Evolutionary conservation across 2,329 filamentous ascomycete species (phyloP).

Genomic region (Monosporascus sp.): DNA sequence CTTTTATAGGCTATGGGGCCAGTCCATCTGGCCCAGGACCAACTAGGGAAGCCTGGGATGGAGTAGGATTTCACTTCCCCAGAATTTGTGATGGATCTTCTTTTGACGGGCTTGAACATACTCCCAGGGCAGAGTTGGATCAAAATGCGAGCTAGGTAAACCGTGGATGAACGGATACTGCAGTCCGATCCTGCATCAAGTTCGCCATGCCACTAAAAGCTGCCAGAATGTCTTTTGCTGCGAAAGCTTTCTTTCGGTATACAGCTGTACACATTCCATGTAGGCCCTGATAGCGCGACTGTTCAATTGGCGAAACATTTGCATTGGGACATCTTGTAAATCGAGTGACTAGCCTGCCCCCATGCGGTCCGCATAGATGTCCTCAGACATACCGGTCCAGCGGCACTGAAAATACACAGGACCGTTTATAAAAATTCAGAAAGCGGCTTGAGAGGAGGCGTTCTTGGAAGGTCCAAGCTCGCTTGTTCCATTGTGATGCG

Average conservation of each 20-base stretch:
- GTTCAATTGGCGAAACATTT: constrained; percentile 20
- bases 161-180: constrained; percentile 21
- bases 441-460: constrained; percentile 28
- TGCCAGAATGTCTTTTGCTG: constrained; percentile 23
- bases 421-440: constrained; percentile 28
- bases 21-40: constrained; percentile 31
- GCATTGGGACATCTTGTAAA: constrained; percentile 20
- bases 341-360: constrained; percentile 23
- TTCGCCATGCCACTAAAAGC: constrained; percentile 28
- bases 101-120: constrained; percentile 2
- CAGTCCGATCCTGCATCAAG: constrained; percentile 17
- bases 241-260: constrained; percentile 21
- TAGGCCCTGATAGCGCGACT: constrained; percentile 24
- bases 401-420: constrained; percentile 28
- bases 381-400: constrained; percentile 7
- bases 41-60: constrained; percentile 25
- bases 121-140: constrained; percentile 29
- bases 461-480: constrained; percentile 36
- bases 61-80: neutral
- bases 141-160: constrained; percentile 26
- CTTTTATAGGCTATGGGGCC: constrained; percentile 15
- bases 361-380: too few relatives aligned
- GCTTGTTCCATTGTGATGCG: constrained; percentile 26
- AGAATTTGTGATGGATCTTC: neutral
- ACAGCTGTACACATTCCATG: constrained; percentile 24